These are phyloP conservation scores for Strobilomyces dryophilus DNA, from an alignment of 768 basidiomycete species.

Conservation along the genomic window DNA sequence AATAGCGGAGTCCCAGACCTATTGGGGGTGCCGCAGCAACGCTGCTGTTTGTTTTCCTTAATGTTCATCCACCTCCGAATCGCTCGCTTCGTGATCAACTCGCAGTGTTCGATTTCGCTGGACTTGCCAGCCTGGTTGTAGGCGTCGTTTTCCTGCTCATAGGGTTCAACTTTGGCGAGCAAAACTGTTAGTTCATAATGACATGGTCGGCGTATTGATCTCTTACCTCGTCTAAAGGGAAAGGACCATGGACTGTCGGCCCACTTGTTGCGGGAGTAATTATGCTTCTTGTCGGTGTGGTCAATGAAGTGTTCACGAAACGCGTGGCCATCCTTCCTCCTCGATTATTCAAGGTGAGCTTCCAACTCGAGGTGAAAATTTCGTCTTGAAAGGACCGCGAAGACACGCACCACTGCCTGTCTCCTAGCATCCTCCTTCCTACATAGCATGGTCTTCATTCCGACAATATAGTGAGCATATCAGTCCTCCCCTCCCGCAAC, in stretches of 20 bases:
- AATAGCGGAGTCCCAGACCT: conserved; percentile 41
- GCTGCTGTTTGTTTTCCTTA: conserved; percentile 67
- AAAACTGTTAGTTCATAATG: conserved; percentile 45
- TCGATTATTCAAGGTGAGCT: conserved; percentile 35
- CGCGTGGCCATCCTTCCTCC: conserved; percentile 71
- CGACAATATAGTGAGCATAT: too few species aligned
- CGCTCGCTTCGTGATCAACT: conserved; percentile 55
- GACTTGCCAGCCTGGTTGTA: conserved; percentile 54
- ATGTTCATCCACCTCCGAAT: conserved; percentile 66
- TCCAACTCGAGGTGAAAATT: too few species aligned
- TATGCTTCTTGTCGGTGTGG: conserved; percentile 43
- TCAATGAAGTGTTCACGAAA: conserved; percentile 59
- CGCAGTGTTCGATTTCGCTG: conserved; percentile 65
- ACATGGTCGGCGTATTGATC: not conserved
- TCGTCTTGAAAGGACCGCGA: too few species aligned
- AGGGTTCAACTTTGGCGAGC: conserved; percentile 68
- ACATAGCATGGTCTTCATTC: too few species aligned
- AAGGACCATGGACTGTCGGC: conserved; percentile 49
- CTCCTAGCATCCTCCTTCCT: too few species aligned
- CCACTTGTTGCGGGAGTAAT: conserved; percentile 51
- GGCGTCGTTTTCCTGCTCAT: conserved; percentile 66
- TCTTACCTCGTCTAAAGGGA: conserved; percentile 34
- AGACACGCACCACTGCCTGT: too few species aligned
- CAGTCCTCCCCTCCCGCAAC: too few species aligned
- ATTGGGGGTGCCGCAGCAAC: conserved; percentile 60